Percentiles rank a stretch among this genome's conserved stretches.
Evolutionary conservation across 2,329 filamentous ascomycete species (phyloP).

Genomic region (Huntiella bhutanensis): DNA sequence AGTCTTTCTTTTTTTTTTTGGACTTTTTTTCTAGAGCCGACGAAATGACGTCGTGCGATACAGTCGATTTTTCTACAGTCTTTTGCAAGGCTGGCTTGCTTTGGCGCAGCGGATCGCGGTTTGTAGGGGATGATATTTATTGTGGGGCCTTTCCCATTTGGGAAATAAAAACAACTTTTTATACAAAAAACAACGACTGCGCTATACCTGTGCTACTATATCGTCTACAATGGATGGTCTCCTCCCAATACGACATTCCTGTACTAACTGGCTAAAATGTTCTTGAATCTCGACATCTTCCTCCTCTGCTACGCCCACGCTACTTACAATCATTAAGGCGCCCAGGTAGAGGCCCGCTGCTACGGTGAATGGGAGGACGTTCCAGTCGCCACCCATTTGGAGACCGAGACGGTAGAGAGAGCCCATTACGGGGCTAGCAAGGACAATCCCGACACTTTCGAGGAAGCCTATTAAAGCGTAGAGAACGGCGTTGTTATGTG

Average conservation of each 20-base stretch:
- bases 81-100: no score
- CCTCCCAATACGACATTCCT: background rate
- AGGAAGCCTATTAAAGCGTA: conserved; percentile 13
- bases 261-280: background rate
- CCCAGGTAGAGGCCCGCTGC: conserved; percentile 10
- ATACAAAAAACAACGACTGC: background rate
- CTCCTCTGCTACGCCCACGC: conserved; percentile 7
- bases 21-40: no score
- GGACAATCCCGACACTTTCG: conserved; percentile 12
- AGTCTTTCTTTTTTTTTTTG: no score
- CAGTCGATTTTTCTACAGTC: no score
- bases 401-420: conserved; percentile 11
- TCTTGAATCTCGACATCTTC: background rate
- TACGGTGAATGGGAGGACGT: conserved; percentile 12
- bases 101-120: no score
- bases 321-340: conserved; percentile 9
- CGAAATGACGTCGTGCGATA: no score
- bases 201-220: background rate
- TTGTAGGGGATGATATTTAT: no score
- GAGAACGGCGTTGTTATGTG: conserved; percentile 11
- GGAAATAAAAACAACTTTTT: no score
- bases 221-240: background rate
- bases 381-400: conserved; percentile 10
- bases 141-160: no score
- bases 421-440: conserved; percentile 13